phyloP scores from a whole-genome alignment of 257 asterid species.

The Lycium barbarum region DNA sequence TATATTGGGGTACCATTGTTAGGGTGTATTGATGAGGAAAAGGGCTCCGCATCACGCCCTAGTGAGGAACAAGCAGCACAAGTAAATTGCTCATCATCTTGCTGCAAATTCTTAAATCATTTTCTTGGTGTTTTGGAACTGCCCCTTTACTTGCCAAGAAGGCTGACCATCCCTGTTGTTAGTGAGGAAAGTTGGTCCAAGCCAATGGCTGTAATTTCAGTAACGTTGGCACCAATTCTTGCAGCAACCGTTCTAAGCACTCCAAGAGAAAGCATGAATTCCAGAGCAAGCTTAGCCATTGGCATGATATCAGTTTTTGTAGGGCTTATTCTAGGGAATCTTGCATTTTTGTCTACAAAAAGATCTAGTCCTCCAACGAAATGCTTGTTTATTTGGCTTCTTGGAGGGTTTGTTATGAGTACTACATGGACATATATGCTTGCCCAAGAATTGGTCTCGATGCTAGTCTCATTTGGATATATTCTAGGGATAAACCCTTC shows the following conservation, averaged over 20 bases:
- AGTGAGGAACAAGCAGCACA: neutral
- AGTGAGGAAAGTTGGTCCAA: constrained; percentile 75
- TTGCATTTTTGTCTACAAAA: constrained; percentile 47
- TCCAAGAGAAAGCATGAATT: constrained; percentile 29
- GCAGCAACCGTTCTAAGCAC: constrained; percentile 47
- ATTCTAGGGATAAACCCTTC: constrained; percentile 75
- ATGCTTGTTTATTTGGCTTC: constrained; percentile 62
- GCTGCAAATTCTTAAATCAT: neutral
- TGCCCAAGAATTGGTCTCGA: constrained; percentile 69
- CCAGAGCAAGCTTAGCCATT: constrained; percentile 32
- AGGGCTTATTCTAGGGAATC: constrained; percentile 55
- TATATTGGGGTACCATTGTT: constrained; percentile 47
- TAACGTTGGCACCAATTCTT: constrained; percentile 59
- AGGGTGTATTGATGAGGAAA: constrained; percentile 53
- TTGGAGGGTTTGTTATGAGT: constrained; percentile 76
- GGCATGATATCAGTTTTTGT: constrained; percentile 33
- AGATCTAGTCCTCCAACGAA: constrained; percentile 63
- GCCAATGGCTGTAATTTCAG: constrained; percentile 54
- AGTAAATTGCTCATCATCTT: neutral
- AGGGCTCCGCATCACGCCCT: neutral
- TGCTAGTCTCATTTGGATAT: constrained; percentile 61
- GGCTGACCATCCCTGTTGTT: constrained; percentile 69
- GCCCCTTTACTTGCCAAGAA: constrained; percentile 76
- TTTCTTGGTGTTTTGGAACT: constrained; percentile 48
- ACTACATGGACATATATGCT: constrained; percentile 71